These are phyloP conservation scores for Mycena pura DNA, from an alignment of 768 basidiomycete genomes.

Conservation along the genomic window DNA sequence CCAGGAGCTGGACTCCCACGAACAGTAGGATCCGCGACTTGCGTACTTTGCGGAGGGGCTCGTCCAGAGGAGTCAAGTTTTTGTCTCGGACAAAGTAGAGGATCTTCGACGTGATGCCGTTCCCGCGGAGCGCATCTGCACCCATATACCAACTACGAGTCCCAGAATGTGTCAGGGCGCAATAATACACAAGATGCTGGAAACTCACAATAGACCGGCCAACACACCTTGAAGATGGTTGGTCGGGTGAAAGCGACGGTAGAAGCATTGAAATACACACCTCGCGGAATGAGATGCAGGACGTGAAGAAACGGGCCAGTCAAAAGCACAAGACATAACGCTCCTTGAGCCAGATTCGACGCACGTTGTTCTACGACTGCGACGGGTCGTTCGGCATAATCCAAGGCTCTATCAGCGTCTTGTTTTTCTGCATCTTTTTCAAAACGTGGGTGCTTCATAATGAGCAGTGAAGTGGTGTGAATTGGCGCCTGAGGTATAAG, in stretches of 20 bases:
- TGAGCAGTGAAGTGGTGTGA: slow-evolving; percentile 83
- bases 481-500: slow-evolving; percentile 90
- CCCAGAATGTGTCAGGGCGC: neutral
- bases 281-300: slow-evolving; percentile 79
- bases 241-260: neutral
- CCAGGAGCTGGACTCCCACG: slow-evolving; percentile 74
- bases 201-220: slow-evolving; percentile 84
- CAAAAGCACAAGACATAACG: slow-evolving; percentile 79
- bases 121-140: slow-evolving; percentile 76
- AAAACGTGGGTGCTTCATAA: slow-evolving; percentile 61
- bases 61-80: slow-evolving; percentile 60
- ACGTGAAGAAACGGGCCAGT: slow-evolving; percentile 84
- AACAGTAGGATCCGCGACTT: slow-evolving; percentile 78
- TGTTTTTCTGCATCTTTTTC: slow-evolving; percentile 41
- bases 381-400: slow-evolving; percentile 59
- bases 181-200: neutral
- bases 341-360: slow-evolving; percentile 87
- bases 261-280: slow-evolving; percentile 32
- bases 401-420: slow-evolving; percentile 29
- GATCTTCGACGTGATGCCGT: slow-evolving; percentile 84
- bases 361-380: slow-evolving; percentile 92
- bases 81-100: slow-evolving; percentile 81
- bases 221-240: slow-evolving; percentile 57
- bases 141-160: slow-evolving; percentile 90
- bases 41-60: slow-evolving; percentile 81